Base-by-base conservation (phyloP, 1,284 basidiomycete species). In the Ustilago tritici region DNA sequence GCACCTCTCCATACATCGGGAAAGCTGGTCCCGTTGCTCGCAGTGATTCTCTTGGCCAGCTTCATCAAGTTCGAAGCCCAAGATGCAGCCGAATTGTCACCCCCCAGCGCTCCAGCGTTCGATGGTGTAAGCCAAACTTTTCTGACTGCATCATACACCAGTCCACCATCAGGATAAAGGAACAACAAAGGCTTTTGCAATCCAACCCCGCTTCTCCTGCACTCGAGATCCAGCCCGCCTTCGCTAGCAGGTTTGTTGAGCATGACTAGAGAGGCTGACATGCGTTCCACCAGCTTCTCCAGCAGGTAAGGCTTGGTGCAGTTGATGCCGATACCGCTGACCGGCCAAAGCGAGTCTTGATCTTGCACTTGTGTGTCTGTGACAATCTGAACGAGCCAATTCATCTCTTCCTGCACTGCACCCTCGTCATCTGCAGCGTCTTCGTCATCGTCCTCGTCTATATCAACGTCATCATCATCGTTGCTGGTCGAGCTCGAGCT, bases 131-230 rank as follows among this genome's bases (percentile, higher is more conserved):
- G 64, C 79, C 80, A 81, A 4, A 78, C 49, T 57, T 74, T 80
- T 7, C 63, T 61, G 10, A 76, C 65, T 2, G 80, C 73, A 40
- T 84, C 82, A 60, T 80, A 84, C 2, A 81, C 64, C n/a, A 82
- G 71, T 12, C 82, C 82, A 8, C 82, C 82, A 34, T 84, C 82
- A 1, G 82, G 82, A 47, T 84, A 83, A 14, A 84, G 66, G 70
- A 76, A 83, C 8, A 82, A 76, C 47, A 82, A 59, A n/a, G 77
- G 73, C 61, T 77, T 67, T 23, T 61, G 60, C 53, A 69, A n/a
- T 0, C 62, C 65, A 12, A 41, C 31, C 5, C 56, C 28, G 34
- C 15, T 55, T 31, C 73, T 61, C 28, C 31, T 56, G 12, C 46
- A 49, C 19, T 56, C 40, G 15, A 79, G 58, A 40, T 61, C 63